Base-by-base conservation (phyloP, 2,329 filamentous ascomycete species). In the Trichoderma citrinoviride region DNA sequence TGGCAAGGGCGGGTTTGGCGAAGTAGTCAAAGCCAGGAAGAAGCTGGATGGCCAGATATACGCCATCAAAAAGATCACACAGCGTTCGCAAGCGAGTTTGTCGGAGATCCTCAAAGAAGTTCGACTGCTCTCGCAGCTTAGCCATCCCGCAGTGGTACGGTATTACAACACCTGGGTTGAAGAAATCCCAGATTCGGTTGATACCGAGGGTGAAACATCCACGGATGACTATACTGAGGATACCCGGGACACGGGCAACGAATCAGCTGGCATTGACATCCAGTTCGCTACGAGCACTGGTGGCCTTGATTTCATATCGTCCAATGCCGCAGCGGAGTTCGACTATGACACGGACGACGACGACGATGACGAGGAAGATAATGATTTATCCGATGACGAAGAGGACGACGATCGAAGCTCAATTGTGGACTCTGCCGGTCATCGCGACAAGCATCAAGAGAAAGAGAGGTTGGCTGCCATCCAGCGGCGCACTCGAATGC, bases 121-220 rank as follows among this genome's bases (percentile, higher is more conserved):
- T 46, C 90, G 93, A 74, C 80, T 98, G 8, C 82, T 99, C 17
- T 96, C 94, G n/a, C 87, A 92, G 66, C 84, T 99, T 64, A 97
- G 96, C 71, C 94, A 98, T 76, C 93, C 93, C 3, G 83, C 86
- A 23, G 86, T 89, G 15, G 92, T 97, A 65, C 88, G 95, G 52
- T 99, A 99, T 75, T 97, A 93, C 77, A 93, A 93, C 62, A 93
- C 95, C 2, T 99, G 95, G 95, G 86, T 95, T 1, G 94, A 98
- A 75, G 89, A 93, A 70, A 75, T 86, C 17, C 76, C 78, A 6
- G 83, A 87, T 65, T 73, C 78, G 41, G 75, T 79, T 2, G 82
- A 84, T 10, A 83, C 82, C 0, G 87, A 89, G 46, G 84, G 81
- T 27, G 85, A 88, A 27, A 81, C 82, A 1, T 83, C 80, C 3